phyloP scores from a whole-genome alignment of 345 rosid genomes.

The Atalantia buxifolia region DNA sequence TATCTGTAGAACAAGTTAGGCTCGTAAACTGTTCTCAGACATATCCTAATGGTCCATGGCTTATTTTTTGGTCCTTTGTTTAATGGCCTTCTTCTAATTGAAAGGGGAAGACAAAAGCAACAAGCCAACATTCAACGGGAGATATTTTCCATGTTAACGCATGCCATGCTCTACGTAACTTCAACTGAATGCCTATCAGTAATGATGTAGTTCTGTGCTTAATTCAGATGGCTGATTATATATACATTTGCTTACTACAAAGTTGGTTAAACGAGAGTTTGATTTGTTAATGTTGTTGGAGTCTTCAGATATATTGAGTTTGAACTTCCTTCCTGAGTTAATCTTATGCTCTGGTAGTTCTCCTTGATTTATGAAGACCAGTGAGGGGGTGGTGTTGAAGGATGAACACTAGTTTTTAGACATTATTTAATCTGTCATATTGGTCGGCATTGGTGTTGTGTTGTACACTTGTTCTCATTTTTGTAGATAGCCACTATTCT shows the following conservation, averaged over 20 bases:
- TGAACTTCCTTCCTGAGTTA: neutral
- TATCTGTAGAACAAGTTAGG: neutral
- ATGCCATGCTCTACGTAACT: neutral
- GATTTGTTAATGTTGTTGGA: neutral
- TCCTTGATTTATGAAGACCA: neutral
- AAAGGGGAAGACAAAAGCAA: neutral
- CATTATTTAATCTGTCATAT: neutral
- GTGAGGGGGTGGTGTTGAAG: neutral
- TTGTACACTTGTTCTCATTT: neutral
- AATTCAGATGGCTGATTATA: neutral
- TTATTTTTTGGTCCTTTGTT: neutral
- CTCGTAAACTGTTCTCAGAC: neutral
- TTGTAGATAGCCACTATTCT: neutral
- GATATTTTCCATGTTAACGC: neutral
- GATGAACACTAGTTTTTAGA: neutral
- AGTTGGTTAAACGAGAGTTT: neutral
- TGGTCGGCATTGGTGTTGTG: neutral
- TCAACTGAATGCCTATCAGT: neutral
- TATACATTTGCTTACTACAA: neutral
- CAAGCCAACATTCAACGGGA: neutral
- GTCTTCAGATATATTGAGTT: neutral
- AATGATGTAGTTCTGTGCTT: neutral
- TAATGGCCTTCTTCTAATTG: neutral
- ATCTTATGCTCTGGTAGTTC: neutral
- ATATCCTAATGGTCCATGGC: neutral